Evolutionary conservation across 345 rosid genomes (phyloP).

Genomic region (Rhodomyrtus tomentosa): DNA sequence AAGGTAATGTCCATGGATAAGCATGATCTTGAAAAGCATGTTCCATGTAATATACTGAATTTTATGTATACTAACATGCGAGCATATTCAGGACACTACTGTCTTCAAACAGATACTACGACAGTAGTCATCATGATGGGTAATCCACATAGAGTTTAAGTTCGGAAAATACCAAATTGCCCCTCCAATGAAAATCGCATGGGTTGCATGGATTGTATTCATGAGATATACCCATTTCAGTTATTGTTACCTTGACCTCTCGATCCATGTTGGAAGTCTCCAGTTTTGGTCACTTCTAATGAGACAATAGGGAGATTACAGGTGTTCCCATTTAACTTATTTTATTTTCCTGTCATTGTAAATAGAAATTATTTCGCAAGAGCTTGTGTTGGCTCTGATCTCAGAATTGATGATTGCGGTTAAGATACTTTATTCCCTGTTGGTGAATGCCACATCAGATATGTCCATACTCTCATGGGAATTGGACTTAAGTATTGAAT

Average conservation of each 20-base stretch:
- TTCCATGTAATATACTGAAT: neutral
- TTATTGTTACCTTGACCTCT: neutral
- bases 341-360: neutral
- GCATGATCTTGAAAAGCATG: neutral
- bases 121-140: neutral
- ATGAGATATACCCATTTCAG: neutral
- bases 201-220: neutral
- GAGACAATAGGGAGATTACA: neutral
- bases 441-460: neutral
- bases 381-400: neutral
- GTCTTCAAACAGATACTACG: neutral
- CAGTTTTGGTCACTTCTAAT: neutral
- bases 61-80: neutral
- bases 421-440: neutral
- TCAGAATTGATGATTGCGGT: neutral
- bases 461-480: neutral
- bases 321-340: neutral
- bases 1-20: conserved; percentile 31
- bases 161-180: neutral
- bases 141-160: neutral
- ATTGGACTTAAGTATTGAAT: neutral
- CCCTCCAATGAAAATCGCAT: neutral
- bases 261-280: neutral
- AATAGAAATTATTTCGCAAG: neutral
- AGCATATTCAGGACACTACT: neutral